phyloP scores from a whole-genome alignment of 805 yeast genomes.

The Candida ovalis region DNA sequence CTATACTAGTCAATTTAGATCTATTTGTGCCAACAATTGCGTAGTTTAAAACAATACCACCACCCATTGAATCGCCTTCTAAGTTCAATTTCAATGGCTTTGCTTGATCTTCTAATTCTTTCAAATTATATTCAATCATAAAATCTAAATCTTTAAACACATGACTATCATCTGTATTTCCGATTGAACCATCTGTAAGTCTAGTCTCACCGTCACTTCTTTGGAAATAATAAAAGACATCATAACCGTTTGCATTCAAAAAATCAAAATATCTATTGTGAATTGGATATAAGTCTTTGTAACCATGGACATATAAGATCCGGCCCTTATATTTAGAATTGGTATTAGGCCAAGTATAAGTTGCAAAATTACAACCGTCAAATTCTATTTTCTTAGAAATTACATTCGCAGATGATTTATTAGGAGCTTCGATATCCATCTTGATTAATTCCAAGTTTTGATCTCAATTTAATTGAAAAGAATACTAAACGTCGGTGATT shows the following conservation, averaged over 20 bases:
- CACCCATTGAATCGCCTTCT: constrained; percentile 81
- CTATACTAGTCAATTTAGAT: constrained; percentile 42
- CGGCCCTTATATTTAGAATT: constrained; percentile 41
- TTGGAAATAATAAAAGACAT: constrained; percentile 66
- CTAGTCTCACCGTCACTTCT: constrained; percentile 72
- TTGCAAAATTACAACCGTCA: constrained; percentile 21
- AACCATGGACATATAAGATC: constrained; percentile 66
- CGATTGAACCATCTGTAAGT: constrained; percentile 43
- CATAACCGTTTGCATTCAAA: constrained; percentile 52
- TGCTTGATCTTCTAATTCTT: constrained; percentile 26
- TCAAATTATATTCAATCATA: constrained; percentile 44
- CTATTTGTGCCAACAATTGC: constrained; percentile 50
- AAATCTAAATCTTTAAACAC: constrained; percentile 58
- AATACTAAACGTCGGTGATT: too few relatives aligned
- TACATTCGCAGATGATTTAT: neutral
- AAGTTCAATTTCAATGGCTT: constrained; percentile 42
- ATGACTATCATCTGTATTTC: constrained; percentile 53
- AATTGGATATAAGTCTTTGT: constrained; percentile 51
- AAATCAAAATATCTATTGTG: constrained; percentile 54
- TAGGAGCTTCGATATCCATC: neutral
- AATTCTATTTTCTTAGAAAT: constrained; percentile 6
- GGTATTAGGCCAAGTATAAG: constrained; percentile 18
- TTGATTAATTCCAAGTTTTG: too few relatives aligned
- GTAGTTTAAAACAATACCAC: constrained; percentile 65
- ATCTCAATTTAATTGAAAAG: too few relatives aligned